Conservation (phyloP, 2,329 filamentous ascomycete species). For the Aureobasidium sp. region DNA sequence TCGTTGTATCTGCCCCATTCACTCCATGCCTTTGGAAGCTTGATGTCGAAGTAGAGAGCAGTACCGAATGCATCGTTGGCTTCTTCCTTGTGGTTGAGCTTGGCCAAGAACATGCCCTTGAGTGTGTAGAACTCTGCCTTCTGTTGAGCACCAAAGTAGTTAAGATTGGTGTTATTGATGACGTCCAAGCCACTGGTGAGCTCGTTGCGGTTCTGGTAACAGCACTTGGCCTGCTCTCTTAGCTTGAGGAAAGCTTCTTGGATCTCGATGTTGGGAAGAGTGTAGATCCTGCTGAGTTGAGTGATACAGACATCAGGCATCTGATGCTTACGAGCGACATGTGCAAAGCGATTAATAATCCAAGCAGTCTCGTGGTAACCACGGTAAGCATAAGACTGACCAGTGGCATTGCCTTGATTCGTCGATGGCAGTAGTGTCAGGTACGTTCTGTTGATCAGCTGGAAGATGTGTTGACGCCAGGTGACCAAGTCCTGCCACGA, state of each 20-base stretch:
- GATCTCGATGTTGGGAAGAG: constrained; percentile 97
- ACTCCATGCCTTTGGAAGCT: constrained; percentile 93
- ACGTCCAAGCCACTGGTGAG: constrained; percentile 90
- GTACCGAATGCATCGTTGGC: constrained; percentile 92
- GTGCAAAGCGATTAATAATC: constrained; percentile 99
- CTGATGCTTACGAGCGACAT: constrained; percentile 94
- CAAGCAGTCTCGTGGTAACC: constrained; percentile 98
- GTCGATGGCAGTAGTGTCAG: constrained; percentile 73
- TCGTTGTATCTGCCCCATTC: constrained; percentile 99
- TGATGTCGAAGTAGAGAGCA: constrained; percentile 90
- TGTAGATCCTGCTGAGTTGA: constrained; percentile 96
- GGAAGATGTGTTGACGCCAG: constrained; percentile 98
- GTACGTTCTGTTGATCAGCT: constrained; percentile 91
- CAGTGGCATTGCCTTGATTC: constrained; percentile 65
- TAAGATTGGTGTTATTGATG: constrained; percentile 98
- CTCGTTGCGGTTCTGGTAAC: constrained; percentile 92
- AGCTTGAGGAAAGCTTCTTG: constrained; percentile 98
- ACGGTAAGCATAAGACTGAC: constrained; percentile 90
- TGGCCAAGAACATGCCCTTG: constrained; percentile 98
- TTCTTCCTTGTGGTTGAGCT: constrained; percentile 80
- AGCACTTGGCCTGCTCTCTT: constrained; percentile 96
- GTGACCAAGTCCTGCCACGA: constrained; percentile 99
- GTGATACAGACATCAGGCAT: constrained; percentile 95
- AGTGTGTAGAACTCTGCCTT: constrained; percentile 99
- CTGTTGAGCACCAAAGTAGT: constrained; percentile 92